Evolutionary conservation across 2,329 filamentous ascomycete species (phyloP).

Genomic region (Alternaria brassicae): DNA sequence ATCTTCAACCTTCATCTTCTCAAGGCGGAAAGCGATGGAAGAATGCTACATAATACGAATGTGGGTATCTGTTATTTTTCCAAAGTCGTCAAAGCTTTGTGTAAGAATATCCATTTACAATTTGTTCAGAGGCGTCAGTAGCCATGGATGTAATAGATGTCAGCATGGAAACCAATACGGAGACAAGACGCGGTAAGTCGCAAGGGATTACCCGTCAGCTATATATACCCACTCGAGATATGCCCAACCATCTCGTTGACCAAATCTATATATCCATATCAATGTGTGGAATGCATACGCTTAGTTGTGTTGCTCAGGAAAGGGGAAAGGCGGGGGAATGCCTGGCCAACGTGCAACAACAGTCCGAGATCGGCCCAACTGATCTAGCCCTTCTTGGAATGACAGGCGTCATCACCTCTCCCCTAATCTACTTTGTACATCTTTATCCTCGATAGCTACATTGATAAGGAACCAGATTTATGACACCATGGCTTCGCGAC

Average conservation of each 20-base stretch:
- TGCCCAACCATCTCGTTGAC: background rate
- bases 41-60: too few relatives aligned
- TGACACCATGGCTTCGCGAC: constrained; percentile 13
- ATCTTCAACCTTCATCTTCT: background rate
- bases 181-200: background rate
- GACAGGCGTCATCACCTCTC: constrained; percentile 6
- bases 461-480: background rate
- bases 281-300: background rate
- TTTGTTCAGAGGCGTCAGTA: background rate
- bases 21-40: background rate
- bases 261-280: background rate
- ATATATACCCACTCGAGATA: background rate
- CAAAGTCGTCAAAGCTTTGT: too few relatives aligned
- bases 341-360: background rate
- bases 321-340: background rate
- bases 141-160: background rate
- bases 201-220: background rate
- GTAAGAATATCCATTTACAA: background rate
- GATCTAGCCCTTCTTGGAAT: background rate
- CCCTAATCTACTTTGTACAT: background rate
- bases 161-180: background rate
- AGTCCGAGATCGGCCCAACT: background rate
- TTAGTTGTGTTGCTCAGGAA: background rate
- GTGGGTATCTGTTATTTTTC: too few relatives aligned
- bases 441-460: background rate